Conservation (phyloP, 179 eudicot genomes). For the Vitellaria paradoxa region DNA sequence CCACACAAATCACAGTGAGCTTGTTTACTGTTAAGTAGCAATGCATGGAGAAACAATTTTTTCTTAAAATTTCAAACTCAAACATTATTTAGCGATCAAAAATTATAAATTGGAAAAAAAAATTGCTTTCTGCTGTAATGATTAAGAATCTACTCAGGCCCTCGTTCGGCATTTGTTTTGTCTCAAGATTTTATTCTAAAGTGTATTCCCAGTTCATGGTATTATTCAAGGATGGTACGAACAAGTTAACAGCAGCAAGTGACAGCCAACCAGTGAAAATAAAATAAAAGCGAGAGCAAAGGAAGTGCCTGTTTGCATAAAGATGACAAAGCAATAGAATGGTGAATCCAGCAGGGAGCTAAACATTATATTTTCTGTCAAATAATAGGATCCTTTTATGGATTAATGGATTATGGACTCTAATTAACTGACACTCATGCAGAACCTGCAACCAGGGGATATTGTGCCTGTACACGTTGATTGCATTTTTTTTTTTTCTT, state of each 20-base stretch:
- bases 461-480: too few species aligned
- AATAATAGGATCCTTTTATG: too few species aligned
- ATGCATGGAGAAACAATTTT: background rate
- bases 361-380: too few species aligned
- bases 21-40: background rate
- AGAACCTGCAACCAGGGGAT: too few species aligned
- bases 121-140: background rate
- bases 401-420: too few species aligned
- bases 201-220: background rate
- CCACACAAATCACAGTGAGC: background rate
- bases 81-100: background rate
- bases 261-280: background rate
- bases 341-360: too few species aligned
- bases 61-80: background rate
- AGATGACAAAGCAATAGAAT: background rate
- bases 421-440: too few species aligned
- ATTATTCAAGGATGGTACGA: background rate
- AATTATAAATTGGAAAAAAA: background rate
- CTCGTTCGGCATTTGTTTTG: too few species aligned
- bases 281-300: background rate
- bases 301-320: background rate
- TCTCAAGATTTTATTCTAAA: background rate
- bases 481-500: too few species aligned
- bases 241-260: background rate
- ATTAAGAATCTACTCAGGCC: background rate